A percentile compares a stretch with the other conserved stretches of the same genome.
Evolutionary conservation across 192 early-diverging fungal genomes (phyloP).

Genomic region (Coemansia sp.): DNA sequence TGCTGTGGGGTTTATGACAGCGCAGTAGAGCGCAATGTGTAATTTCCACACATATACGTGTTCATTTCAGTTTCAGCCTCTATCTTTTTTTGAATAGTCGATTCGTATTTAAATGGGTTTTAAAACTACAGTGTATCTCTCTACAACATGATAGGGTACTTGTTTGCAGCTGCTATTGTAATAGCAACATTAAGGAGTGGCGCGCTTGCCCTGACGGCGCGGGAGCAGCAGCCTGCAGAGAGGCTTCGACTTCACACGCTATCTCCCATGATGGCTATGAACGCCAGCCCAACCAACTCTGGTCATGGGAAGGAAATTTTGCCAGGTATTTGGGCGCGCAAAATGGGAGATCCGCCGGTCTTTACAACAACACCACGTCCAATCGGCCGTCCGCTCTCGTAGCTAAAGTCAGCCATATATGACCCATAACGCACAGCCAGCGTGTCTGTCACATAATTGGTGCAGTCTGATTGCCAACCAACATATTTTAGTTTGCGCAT

Average conservation of each 20-base stretch:
- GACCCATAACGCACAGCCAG: constrained; percentile 1
- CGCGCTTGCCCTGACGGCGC: not conserved
- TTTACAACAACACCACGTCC: constrained; percentile 24
- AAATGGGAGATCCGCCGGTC: constrained; percentile 41
- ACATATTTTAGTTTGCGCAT: not conserved
- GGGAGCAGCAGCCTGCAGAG: constrained; percentile 19
- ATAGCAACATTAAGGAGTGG: not conserved
- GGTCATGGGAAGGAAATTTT: not conserved
- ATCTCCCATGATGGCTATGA: constrained; percentile 10
- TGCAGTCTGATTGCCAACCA: not conserved
- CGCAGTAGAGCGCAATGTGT: not conserved
- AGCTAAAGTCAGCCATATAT: not conserved
- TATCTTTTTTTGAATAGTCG: too few species aligned
- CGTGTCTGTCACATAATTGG: not conserved
- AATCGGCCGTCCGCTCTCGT: constrained; percentile 12
- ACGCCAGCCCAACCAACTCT: not conserved
- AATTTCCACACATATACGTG: not conserved
- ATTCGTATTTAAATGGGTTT: not conserved
- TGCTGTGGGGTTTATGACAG: constrained; percentile 2
- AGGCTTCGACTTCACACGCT: constrained; percentile 26
- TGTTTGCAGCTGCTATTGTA: not conserved
- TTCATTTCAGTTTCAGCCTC: not conserved
- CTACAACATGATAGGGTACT: not conserved
- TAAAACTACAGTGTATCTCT: not conserved
- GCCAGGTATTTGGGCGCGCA: constrained; percentile 23